These are phyloP conservation scores for Pseudonectria foliicola DNA, from an alignment of 2,329 filamentous ascomycete species.

Conservation along the genomic window DNA sequence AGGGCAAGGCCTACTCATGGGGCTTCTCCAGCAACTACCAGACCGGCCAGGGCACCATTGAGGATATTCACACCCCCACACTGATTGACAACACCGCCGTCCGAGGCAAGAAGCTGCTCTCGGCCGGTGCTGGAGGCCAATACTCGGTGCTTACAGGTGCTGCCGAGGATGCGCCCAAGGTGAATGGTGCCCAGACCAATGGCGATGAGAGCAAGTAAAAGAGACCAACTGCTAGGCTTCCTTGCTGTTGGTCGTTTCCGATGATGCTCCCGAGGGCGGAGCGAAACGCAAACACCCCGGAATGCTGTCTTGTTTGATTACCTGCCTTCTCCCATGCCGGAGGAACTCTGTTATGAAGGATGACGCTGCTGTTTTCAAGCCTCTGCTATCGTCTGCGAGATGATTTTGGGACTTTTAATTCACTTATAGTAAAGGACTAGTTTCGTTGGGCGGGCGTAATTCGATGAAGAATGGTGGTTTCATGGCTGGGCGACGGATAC, in stretches of 20 bases:
- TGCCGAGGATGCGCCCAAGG: constrained; percentile 22
- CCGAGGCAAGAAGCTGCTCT: constrained; percentile 64
- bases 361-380: background rate
- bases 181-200: constrained; percentile 24
- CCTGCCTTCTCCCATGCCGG: background rate
- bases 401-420: no score
- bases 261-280: no score
- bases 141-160: constrained; percentile 59
- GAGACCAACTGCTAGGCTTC: no score
- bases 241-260: no score
- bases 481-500: no score
- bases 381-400: no score
- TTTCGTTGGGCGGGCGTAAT: no score
- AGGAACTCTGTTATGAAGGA: background rate
- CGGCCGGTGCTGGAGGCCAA: constrained; percentile 82
- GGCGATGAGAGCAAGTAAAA: constrained; percentile 14
- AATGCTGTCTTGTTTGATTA: no score
- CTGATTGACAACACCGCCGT: constrained; percentile 80
- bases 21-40: constrained; percentile 76
- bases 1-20: constrained; percentile 71
- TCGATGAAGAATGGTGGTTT: no score
- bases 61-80: constrained; percentile 72
- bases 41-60: constrained; percentile 69
- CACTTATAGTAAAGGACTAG: no score
- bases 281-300: no score